Base-by-base conservation (phyloP, 441 rosid genomes). In the Breynia disticha region DNA sequence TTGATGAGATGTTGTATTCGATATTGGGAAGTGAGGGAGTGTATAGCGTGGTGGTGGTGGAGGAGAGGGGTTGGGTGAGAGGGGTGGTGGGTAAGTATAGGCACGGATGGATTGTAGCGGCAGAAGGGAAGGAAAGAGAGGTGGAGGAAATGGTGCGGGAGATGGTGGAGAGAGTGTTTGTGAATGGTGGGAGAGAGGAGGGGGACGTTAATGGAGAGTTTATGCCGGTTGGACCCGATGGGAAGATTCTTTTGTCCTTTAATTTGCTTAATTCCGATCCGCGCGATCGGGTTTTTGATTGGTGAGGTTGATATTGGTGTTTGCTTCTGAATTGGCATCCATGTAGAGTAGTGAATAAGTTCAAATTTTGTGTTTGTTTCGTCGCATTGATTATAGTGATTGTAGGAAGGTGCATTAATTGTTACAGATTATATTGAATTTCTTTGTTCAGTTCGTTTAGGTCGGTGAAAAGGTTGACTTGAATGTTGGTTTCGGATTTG, bases 161-260 rank as follows among this genome's bases (percentile, higher is more conserved):
- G 52, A 60, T 72, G 52, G 81, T 55, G 18, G 73, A 53, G 54
- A 80, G 67, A 68, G 72, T 78, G 75, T 89, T 89, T 76, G 76
- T 72, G 17, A 81, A 87, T 60, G 97, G 97, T 32, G 97, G 93
- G 37, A 76, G 75, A 55, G 89, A 84, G 16, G 82, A 84, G 48
- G 96, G 80, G 2, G 67, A 70, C 45, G 76, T 93, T 66, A 83
- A 67, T 43, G 84, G 76, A 45, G 97, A 80, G 74, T 86, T 83
- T 66, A 89, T 89, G 95, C 99, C 99, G 10, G 95, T 87, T 17
- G 97, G 96, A 56, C 69, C 99, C 32, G 96, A 93, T 76, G 95
- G 99, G 57, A 89, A 51, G 73, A 73, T 87, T 52, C 87, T 87
- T 72, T 88, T 93, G 51, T 93, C 99, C 0, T 89, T 89, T 68